Evolutionary conservation across 164 flowering plant species (phyloP).

Genomic region (Sextonia rubra): DNA sequence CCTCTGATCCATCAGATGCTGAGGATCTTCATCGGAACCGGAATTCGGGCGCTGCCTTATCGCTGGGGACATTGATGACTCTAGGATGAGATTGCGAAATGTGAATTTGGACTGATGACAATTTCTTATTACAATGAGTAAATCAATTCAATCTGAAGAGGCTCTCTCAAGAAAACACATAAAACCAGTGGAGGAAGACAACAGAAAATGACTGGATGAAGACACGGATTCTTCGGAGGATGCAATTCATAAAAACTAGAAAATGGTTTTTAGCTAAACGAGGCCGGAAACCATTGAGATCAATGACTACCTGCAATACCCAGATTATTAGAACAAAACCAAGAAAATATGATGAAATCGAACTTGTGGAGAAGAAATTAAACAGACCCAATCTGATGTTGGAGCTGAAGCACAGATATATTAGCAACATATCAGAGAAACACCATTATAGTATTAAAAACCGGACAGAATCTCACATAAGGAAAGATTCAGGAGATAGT

Average conservation of each 20-base stretch:
- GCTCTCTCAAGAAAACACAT: conserved; percentile 49
- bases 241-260: conserved; percentile 28
- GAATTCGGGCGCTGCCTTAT: background rate
- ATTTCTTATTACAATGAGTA: background rate
- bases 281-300: conserved; percentile 3
- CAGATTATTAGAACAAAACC: background rate
- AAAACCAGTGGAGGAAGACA: conserved; percentile 74
- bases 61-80: background rate
- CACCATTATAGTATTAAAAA: background rate
- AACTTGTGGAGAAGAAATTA: too few relatives aligned
- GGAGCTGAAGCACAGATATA: background rate
- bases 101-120: background rate
- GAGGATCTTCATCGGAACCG: conserved; percentile 24
- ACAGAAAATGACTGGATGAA: conserved; percentile 72
- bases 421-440: background rate
- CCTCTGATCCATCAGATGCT: conserved; percentile 34
- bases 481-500: background rate
- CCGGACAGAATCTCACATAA: background rate
- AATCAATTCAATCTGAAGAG: background rate
- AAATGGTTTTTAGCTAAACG: background rate
- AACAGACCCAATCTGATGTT: background rate
- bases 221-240: conserved; percentile 39
- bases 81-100: background rate
- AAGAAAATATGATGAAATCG: background rate
- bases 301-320: conserved; percentile 1